A percentile compares a stretch with the other conserved stretches of the same genome.
These are phyloP conservation scores for Lactarius sanguifluus DNA, from an alignment of 768 basidiomycete species.

Conservation along the genomic window DNA sequence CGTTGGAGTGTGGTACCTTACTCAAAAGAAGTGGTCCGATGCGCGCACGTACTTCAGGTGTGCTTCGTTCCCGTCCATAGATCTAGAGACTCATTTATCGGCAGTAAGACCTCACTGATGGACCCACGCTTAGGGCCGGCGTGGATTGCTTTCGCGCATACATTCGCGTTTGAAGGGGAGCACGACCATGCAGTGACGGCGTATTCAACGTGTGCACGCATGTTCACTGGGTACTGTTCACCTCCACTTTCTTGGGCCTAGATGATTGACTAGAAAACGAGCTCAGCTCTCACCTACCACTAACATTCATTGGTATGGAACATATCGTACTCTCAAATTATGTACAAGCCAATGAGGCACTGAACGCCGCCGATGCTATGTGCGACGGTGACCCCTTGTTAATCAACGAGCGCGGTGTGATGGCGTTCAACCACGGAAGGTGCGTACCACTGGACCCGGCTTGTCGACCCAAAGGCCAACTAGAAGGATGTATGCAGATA, in stretches of 20 bases:
- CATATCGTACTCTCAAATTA: slow-evolving; percentile 88
- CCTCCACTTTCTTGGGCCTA: background rate
- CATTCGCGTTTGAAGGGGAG: slow-evolving; percentile 95
- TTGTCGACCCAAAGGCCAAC: background rate
- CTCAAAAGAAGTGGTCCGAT: slow-evolving; percentile 82
- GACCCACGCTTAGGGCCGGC: slow-evolving; percentile 95
- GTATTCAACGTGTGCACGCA: slow-evolving; percentile 92
- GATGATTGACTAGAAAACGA: background rate
- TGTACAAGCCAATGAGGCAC: slow-evolving; percentile 80
- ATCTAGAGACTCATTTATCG: slow-evolving; percentile 13
- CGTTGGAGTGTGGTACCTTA: slow-evolving; percentile 95
- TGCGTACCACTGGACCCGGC: slow-evolving; percentile 40
- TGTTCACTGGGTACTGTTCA: slow-evolving; percentile 84
- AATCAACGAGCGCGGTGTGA: slow-evolving; percentile 90
- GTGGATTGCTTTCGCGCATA: slow-evolving; percentile 98
- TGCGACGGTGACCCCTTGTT: slow-evolving; percentile 88
- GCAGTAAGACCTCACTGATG: slow-evolving; percentile 93
- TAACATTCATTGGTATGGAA: slow-evolving; percentile 98
- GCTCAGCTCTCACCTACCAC: slow-evolving; percentile 88
- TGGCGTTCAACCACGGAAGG: slow-evolving; percentile 86
- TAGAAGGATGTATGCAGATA: slow-evolving; percentile 50
- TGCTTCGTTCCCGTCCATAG: slow-evolving; percentile 24
- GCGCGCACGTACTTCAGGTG: slow-evolving; percentile 95
- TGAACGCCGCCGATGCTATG: slow-evolving; percentile 76
- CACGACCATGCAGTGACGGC: slow-evolving; percentile 98